Conservation (phyloP, 1,284 basidiomycete genomes). For the Stereum hirsutum region DNA sequence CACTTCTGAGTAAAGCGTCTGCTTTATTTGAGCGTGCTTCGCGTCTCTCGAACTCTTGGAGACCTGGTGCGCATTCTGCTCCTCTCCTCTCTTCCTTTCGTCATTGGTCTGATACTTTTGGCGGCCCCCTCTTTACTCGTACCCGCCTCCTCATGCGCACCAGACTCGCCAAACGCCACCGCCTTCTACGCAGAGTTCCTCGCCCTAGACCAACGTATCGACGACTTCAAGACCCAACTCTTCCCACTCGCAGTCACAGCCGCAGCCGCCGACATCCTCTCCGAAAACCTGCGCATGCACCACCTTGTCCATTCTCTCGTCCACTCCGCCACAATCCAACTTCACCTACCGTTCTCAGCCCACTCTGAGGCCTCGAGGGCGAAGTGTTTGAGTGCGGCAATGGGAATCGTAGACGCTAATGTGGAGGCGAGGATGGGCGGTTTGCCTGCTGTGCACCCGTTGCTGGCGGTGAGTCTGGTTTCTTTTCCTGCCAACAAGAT, state of each 20-base stretch:
- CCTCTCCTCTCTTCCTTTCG: no score
- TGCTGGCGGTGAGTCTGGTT: constrained; percentile 20
- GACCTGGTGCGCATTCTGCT: constrained; percentile 14
- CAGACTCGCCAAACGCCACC: constrained; percentile 14
- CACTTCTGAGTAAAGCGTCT: constrained; percentile 10
- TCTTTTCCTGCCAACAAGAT: no score
- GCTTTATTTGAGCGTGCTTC: constrained; percentile 16
- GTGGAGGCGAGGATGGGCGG: constrained; percentile 9
- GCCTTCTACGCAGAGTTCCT: constrained; percentile 19
- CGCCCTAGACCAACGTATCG: constrained; percentile 23
- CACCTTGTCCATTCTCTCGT: constrained; percentile 22
- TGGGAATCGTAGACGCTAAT: constrained; percentile 12
- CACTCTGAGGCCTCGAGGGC: constrained; percentile 17
- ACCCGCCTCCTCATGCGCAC: neutral
- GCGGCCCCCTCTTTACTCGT: neutral
- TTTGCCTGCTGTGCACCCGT: constrained; percentile 14
- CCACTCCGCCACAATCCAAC: constrained; percentile 22
- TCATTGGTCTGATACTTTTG: no score
- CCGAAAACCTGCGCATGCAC: constrained; percentile 10
- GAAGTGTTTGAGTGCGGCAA: constrained; percentile 19
- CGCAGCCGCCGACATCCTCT: neutral
- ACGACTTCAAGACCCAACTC: constrained; percentile 17
- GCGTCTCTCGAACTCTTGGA: constrained; percentile 17
- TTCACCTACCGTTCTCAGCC: constrained; percentile 22
- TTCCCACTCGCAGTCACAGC: no score